A percentile compares a stretch with the other conserved stretches of the same genome.
phyloP scores from a whole-genome alignment of 1,284 basidiomycete species.

The Cryptococcus maquisensis region DNA sequence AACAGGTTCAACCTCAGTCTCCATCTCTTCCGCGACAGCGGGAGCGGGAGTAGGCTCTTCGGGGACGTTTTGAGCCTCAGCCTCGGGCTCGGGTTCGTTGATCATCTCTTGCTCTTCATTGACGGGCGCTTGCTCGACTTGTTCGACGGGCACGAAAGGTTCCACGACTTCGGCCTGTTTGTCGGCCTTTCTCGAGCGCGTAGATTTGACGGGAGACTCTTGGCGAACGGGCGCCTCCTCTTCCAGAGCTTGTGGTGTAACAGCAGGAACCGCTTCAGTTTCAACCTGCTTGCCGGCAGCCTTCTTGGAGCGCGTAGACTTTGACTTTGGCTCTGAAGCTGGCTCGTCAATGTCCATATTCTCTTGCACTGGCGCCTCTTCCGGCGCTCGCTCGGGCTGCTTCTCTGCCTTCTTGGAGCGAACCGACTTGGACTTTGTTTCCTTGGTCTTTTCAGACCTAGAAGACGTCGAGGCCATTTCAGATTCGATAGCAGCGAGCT shows the following conservation, averaged over 20 bases:
- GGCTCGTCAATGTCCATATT: background rate
- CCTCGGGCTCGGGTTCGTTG: background rate
- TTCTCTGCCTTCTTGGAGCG: conserved; percentile 4
- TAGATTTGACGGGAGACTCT: no score
- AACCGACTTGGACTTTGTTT: conserved; percentile 2
- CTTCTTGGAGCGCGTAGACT: no score
- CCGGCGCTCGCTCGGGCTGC: background rate
- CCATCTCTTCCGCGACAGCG: background rate
- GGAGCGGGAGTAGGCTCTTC: background rate
- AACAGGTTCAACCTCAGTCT: background rate
- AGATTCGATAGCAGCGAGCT: background rate
- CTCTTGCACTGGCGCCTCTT: background rate
- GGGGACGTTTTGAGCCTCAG: background rate
- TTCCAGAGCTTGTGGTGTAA: no score
- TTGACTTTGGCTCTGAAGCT: background rate
- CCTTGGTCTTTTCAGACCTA: background rate
- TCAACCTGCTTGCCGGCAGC: no score
- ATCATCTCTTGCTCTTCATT: no score
- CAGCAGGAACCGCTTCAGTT: no score
- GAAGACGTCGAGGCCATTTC: background rate
- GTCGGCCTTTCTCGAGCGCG: no score
- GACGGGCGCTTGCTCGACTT: no score
- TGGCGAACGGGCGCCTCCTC: no score
- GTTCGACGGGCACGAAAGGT: no score
- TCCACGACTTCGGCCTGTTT: no score